These are phyloP conservation scores for Sugiyamaella japonica DNA, from an alignment of 1,139 yeast genomes.

Conservation along the genomic window DNA sequence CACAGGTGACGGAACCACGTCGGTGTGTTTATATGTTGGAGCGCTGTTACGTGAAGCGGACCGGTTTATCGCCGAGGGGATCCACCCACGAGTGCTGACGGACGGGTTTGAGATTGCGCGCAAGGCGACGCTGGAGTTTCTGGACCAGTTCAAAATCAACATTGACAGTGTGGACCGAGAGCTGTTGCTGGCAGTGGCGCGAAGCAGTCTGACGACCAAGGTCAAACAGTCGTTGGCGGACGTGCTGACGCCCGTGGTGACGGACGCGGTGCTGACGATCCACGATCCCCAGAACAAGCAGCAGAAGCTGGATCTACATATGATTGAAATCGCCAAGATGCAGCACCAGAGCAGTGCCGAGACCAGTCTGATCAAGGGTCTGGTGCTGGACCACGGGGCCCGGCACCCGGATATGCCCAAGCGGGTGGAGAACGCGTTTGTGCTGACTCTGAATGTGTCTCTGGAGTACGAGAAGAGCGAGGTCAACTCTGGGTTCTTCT, in stretches of 20 bases:
- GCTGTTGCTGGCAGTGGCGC: conserved; percentile 84
- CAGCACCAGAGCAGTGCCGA: conserved; percentile 87
- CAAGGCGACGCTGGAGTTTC: conserved; percentile 64
- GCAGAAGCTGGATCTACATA: conserved; percentile 76
- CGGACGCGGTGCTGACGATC: conserved; percentile 91
- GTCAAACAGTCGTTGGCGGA: conserved; percentile 74
- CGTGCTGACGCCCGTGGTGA: conserved; percentile 86
- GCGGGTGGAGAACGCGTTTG: conserved; percentile 75
- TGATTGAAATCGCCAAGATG: conserved; percentile 99
- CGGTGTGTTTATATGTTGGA: conserved; percentile 92
- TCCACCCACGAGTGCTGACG: conserved; percentile 90
- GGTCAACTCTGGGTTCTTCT: conserved; percentile 94
- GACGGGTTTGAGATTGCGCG: conserved; percentile 95
- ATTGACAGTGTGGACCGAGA: conserved; percentile 67
- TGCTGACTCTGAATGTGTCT: conserved; percentile 87
- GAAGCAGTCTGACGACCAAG: conserved; percentile 85
- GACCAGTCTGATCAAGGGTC: conserved; percentile 80
- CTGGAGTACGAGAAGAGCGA: conserved; percentile 97
- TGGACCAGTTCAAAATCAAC: conserved; percentile 57
- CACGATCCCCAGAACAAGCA: conserved; percentile 49
- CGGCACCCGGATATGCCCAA: conserved; percentile 99
- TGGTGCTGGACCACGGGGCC: conserved; percentile 97
- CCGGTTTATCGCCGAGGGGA: conserved; percentile 86
- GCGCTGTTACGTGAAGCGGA: conserved; percentile 94
- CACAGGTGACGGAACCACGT: conserved; percentile 99